These are phyloP conservation scores for Sequoiadendron giganteum DNA, from an alignment of 75 land plant genomes.

Conservation along the genomic window DNA sequence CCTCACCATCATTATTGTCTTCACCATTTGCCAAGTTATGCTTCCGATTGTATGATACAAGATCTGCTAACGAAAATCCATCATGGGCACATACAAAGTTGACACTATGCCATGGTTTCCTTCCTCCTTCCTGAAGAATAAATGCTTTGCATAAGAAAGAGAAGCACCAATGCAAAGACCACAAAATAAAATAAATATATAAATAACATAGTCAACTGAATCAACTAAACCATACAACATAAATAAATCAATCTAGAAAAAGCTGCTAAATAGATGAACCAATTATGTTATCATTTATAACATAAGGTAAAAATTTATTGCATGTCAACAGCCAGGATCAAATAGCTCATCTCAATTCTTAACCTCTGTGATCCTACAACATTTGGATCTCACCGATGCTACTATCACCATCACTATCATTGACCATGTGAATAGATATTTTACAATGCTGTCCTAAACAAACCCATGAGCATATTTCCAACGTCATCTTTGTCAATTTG, in stretches of 20 bases:
- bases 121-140: conserved; percentile 74
- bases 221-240: neutral
- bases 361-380: neutral
- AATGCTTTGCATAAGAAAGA: neutral
- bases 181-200: neutral
- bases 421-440: neutral
- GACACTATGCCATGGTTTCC: conserved; percentile 97
- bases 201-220: neutral
- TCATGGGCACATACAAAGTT: conserved; percentile 98
- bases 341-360: neutral
- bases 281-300: neutral
- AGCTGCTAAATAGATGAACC: neutral
- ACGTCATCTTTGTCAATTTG: neutral
- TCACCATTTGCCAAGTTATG: conserved; percentile 93
- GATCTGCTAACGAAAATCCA: conserved; percentile 92
- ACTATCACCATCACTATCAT: neutral
- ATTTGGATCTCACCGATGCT: neutral
- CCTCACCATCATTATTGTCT: conserved; percentile 91
- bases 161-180: neutral
- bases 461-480: neutral
- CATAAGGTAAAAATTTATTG: neutral
- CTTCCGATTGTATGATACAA: conserved; percentile 86
- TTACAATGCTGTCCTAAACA: neutral
- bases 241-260: neutral
- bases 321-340: neutral